A percentile compares a stretch with the other conserved stretches of the same genome.
phyloP scores from a whole-genome alignment of 2,329 filamentous ascomycete species.

The Aspergillus clavatus region DNA sequence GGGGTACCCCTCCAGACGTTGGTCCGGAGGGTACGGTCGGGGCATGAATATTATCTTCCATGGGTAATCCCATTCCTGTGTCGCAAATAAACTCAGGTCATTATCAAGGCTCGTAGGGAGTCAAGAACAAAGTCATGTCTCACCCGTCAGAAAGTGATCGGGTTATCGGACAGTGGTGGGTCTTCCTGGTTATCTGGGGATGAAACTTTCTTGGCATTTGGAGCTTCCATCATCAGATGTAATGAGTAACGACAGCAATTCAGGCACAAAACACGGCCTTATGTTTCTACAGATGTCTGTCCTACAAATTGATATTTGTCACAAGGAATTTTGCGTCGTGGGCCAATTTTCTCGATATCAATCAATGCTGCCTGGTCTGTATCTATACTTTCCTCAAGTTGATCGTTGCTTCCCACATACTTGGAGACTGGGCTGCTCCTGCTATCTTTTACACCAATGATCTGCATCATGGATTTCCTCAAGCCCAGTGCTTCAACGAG shows the following conservation, averaged over 20 bases:
- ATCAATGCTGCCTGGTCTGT: not conserved
- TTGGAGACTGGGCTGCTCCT: not conserved
- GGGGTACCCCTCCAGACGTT: slow-evolving; percentile 54
- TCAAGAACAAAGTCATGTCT: not conserved
- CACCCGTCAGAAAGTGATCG: not conserved
- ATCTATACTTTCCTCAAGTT: not conserved
- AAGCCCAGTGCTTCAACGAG: not conserved
- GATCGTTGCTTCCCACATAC: not conserved
- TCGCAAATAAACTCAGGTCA: slow-evolving; percentile 3
- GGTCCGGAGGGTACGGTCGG: slow-evolving; percentile 75
- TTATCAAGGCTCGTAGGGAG: not conserved
- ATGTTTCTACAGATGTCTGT: no score
- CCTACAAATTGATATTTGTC: no score
- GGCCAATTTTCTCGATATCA: no score
- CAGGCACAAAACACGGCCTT: no score
- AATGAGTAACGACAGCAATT: not conserved
- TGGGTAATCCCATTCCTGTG: slow-evolving; percentile 49
- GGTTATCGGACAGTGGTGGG: not conserved
- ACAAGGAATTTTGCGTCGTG: no score
- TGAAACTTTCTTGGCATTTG: not conserved
- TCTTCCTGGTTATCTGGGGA: not conserved
- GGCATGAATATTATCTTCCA: slow-evolving; percentile 62
- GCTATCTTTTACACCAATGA: not conserved
- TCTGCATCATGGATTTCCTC: not conserved
- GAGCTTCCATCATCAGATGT: slow-evolving; percentile 2